Base-by-base conservation (phyloP, 2,329 filamentous ascomycete species). In the Clathrospora elynae region DNA sequence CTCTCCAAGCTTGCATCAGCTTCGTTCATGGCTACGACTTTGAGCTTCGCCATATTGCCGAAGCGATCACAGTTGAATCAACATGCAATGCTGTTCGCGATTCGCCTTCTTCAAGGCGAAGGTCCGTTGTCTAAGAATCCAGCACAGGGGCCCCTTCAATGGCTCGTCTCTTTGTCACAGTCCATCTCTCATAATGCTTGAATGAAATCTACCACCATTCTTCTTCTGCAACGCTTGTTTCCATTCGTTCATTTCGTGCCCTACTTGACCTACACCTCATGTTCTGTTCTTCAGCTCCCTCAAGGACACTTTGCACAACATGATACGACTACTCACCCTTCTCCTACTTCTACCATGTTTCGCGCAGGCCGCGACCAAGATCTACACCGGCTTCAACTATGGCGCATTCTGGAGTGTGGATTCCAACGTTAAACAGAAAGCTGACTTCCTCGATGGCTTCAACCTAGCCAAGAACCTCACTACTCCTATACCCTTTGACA, bases 401-500 rank as follows among this genome's bases (percentile, higher is more conserved):
- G 62, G 62, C 23, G 51, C 57, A 14, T 63, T 60, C 37, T 67
- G 62, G 62, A 17, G 33, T 23, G 13, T 23, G 1, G 23, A 42
- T 10, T 16, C 18, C 12, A 58, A 57, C 4, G 37, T 30, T 7
- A 66, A 66, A 26, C 35, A 24, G 26, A 55, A 57, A 20, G 46
- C 34, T 8, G 59, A 66, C 26, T 66, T 63, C 34, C 32, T 46
- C 12, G 40, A 54, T 7, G 42, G 44, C 17, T 67, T 66, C 39
- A 49, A 51, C 17, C 32, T 57, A 2, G 61, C 61, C 1, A 46
- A 55, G 10, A 59, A 46, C 12, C 53, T 66, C 10, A 47, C 45
- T 14, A 55, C 53, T 5, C 31, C 83, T 20, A 71, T 76, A 6
- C 80, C 79, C 32, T 89, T 87, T 74, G 84, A 75, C 59, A 84